These are phyloP conservation scores for Meyerozyma guilliermondii DNA, from an alignment of 1,139 yeast species.

Conservation along the genomic window DNA sequence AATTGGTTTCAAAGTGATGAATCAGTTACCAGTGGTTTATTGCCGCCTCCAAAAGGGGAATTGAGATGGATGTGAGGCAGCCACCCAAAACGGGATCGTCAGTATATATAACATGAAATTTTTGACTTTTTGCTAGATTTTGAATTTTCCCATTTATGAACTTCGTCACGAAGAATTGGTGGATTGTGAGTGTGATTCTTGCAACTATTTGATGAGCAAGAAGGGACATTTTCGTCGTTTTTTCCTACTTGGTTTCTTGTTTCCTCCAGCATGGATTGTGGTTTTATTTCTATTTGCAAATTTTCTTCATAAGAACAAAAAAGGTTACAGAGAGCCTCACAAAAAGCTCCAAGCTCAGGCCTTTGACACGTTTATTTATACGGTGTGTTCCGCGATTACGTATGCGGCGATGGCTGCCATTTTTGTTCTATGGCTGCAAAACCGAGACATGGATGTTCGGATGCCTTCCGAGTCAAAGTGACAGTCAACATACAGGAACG, in stretches of 20 bases:
- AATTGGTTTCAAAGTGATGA: background rate
- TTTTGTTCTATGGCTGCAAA: background rate
- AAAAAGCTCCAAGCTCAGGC: background rate
- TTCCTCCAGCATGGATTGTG: background rate
- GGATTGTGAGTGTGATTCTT: background rate
- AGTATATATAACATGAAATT: background rate
- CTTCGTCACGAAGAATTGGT: background rate
- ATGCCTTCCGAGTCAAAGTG: background rate
- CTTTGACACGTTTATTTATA: background rate
- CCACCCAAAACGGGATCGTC: background rate
- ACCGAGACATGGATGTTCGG: background rate
- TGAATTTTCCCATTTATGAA: background rate
- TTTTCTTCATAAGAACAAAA: background rate
- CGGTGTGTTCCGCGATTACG: background rate
- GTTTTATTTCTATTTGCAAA: background rate
- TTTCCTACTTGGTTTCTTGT: background rate
- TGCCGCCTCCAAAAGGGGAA: background rate
- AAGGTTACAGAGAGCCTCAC: background rate
- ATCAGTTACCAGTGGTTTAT: background rate
- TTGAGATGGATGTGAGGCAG: background rate
- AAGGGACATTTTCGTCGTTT: no score
- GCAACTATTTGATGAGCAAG: background rate
- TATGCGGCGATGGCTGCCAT: background rate
- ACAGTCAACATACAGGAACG: background rate
- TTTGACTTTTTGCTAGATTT: background rate